Evolutionary conservation across 768 basidiomycete species (phyloP).

Genomic region (Chalciporus piperatus): DNA sequence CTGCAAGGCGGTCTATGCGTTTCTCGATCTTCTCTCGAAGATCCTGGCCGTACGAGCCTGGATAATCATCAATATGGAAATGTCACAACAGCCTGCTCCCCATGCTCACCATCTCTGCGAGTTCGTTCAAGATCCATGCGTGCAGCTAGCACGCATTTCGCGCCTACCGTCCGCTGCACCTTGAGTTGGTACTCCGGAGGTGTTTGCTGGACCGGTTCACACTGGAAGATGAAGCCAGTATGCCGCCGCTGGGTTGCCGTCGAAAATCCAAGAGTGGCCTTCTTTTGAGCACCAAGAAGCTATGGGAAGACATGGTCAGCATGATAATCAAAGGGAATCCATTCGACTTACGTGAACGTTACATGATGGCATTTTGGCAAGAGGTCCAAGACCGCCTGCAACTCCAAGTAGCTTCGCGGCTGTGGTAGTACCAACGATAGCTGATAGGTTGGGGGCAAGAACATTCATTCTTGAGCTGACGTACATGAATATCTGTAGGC

Average conservation of each 20-base stretch:
- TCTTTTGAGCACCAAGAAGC: slow-evolving; percentile 93
- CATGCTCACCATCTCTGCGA: slow-evolving; percentile 68
- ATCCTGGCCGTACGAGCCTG: slow-evolving; percentile 77
- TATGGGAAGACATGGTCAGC: slow-evolving; percentile 30
- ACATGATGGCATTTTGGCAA: slow-evolving; percentile 93
- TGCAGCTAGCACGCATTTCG: slow-evolving; percentile 86
- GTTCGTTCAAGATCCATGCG: slow-evolving; percentile 92
- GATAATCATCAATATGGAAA: background rate
- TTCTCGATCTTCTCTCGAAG: slow-evolving; percentile 89
- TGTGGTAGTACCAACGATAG: slow-evolving; percentile 97
- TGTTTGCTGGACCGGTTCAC: slow-evolving; percentile 79
- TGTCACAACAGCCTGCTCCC: background rate
- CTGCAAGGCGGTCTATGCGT: slow-evolving; percentile 85
- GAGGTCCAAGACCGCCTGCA: slow-evolving; percentile 86
- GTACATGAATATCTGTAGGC: slow-evolving; percentile 88
- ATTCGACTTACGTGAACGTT: slow-evolving; percentile 79
- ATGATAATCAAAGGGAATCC: background rate
- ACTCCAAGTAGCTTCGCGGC: slow-evolving; percentile 98
- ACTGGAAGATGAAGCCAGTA: slow-evolving; percentile 96
- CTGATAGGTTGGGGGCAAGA: slow-evolving; percentile 96
- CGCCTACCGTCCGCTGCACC: slow-evolving; percentile 90
- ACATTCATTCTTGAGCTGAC: slow-evolving; percentile 99
- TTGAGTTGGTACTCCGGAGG: slow-evolving; percentile 89
- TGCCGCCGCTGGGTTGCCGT: slow-evolving; percentile 83
- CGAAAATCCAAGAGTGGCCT: slow-evolving; percentile 91